Evolutionary conservation across 306 rosid genomes (phyloP), one percentile per base, ranked within the genome.

Genomic region (Dalbergia cultrata): DNA sequence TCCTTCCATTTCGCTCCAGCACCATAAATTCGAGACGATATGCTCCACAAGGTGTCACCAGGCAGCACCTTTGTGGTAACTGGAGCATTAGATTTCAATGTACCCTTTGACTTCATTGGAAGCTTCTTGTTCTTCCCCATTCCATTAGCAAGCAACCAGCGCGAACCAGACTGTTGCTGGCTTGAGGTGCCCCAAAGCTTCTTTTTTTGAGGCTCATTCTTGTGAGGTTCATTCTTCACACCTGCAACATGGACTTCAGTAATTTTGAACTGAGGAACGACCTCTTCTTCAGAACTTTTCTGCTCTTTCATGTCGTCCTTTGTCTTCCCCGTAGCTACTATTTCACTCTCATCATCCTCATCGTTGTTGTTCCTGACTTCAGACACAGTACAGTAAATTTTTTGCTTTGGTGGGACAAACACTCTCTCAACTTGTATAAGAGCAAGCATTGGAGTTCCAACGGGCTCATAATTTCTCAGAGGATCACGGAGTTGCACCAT

Each of bases 401-500:
- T 92, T 13, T 90, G 94, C 90, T 94, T 94, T 7, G 97, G 97
- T 4, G 90, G 94, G 74, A 89, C 72, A 80, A 94, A 94, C 66
- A 88, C 97, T 81, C 98, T 86, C 87, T 94, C 98, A 35, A 92
- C 98, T 83, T 94, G 98, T 81, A 92, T 90, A 14, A 94, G 97
- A 82, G 98, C 85, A 67, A 92, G 97, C 94, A 94, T 94, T 35
- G 98, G 98, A 9, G 97, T 82, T 73, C 98, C 98, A 50, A 94
- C 98, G 2, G 90, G 88, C 82, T 94, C 98, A 57, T 90, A 92
- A 56, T 94, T 88, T 84, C 98, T 84, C 69, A 90, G 60, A 17
- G 97, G 98, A 81, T 94, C 98, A 11, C 97, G 97, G 73, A 94
- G 97, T 80, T 94, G 98, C 83, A 92, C 97, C 97, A 92, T 92